These are phyloP conservation scores for Pseudoneurospora amorphoporcata DNA, from an alignment of 495 filamentous ascomycete genomes.

Conservation along the genomic window DNA sequence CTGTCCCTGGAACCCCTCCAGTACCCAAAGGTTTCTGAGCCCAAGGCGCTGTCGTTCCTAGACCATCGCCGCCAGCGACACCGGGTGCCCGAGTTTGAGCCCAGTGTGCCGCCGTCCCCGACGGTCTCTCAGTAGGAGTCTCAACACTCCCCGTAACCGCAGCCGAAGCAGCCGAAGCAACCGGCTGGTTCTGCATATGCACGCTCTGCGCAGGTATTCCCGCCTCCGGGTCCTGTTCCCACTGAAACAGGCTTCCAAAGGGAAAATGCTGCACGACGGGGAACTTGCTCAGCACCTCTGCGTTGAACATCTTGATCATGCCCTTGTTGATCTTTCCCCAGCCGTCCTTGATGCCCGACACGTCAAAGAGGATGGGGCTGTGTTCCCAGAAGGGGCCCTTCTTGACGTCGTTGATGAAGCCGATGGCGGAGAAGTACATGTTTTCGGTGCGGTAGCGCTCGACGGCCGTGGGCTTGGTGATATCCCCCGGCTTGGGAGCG, in stretches of 20 bases:
- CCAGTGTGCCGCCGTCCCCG: constrained; percentile 30
- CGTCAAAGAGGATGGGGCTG: constrained; percentile 88
- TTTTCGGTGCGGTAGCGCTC: constrained; percentile 59
- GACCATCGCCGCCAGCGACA: not conserved
- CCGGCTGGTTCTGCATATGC: constrained; percentile 51
- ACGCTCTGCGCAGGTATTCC: constrained; percentile 32
- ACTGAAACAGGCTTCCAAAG: constrained; percentile 79
- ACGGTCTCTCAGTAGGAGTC: not conserved
- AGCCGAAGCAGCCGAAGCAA: constrained; percentile 9
- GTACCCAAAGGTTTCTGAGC: not conserved
- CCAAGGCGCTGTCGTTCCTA: not conserved
- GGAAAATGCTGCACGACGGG: constrained; percentile 96
- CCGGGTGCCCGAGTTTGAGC: constrained; percentile 13
- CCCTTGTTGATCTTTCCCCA: constrained; percentile 99
- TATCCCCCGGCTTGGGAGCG: constrained; percentile 58
- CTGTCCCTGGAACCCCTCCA: constrained; percentile 17
- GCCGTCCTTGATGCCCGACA: constrained; percentile 77
- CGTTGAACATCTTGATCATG: constrained; percentile 96
- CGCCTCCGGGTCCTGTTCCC: constrained; percentile 64
- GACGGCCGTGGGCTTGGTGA: constrained; percentile 57
- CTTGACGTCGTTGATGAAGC: constrained; percentile 98
- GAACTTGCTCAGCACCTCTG: constrained; percentile 85
- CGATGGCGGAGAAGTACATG: constrained; percentile 97
- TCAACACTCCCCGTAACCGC: constrained; percentile 6
- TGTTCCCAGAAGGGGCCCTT: constrained; percentile 98